phyloP scores from a whole-genome alignment of 371 early-diverging fungal genomes.

The Rhizopus stolonifer region DNA sequence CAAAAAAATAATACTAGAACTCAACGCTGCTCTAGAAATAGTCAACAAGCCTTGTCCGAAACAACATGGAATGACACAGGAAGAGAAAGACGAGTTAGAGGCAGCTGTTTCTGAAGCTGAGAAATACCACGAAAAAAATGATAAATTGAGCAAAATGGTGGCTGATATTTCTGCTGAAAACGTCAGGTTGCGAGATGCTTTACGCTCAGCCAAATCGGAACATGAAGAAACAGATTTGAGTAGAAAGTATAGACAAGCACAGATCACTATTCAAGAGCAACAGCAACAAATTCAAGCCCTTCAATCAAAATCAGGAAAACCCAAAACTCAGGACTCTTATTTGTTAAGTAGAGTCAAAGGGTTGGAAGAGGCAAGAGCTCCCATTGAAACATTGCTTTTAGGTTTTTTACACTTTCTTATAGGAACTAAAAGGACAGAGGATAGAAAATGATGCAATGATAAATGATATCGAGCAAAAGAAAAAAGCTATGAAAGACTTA shows the following conservation, averaged over 20 bases:
- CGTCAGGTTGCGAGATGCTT: slow-evolving; percentile 23
- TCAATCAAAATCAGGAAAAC: neutral
- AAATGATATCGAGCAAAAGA: slow-evolving; percentile 32
- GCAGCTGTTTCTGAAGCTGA: slow-evolving; percentile 32
- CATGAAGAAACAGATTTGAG: slow-evolving; percentile 7
- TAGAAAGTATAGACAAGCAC: slow-evolving; percentile 27
- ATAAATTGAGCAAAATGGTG: slow-evolving; percentile 31
- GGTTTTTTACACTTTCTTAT: neutral
- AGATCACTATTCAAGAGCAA: slow-evolving; percentile 33
- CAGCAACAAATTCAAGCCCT: slow-evolving; percentile 9
- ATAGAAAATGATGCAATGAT: slow-evolving; percentile 29
- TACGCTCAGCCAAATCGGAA: slow-evolving; percentile 15
- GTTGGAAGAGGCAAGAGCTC: neutral
- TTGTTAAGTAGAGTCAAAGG: neutral
- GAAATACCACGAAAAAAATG: slow-evolving; percentile 36
- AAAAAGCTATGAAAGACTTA: slow-evolving; percentile 33
- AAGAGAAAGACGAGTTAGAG: slow-evolving; percentile 48
- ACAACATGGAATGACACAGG: slow-evolving; percentile 56
- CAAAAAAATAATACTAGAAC: slow-evolving; percentile 48
- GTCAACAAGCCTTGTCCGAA: slow-evolving; percentile 48
- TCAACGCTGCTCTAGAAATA: slow-evolving; percentile 45
- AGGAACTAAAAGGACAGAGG: slow-evolving; percentile 21
- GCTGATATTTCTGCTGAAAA: slow-evolving; percentile 43
- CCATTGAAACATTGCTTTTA: neutral
- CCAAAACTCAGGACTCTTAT: neutral